Evolutionary conservation across 2,329 filamentous ascomycete genomes (phyloP).

Genomic region (Lizonia empirigonia): DNA sequence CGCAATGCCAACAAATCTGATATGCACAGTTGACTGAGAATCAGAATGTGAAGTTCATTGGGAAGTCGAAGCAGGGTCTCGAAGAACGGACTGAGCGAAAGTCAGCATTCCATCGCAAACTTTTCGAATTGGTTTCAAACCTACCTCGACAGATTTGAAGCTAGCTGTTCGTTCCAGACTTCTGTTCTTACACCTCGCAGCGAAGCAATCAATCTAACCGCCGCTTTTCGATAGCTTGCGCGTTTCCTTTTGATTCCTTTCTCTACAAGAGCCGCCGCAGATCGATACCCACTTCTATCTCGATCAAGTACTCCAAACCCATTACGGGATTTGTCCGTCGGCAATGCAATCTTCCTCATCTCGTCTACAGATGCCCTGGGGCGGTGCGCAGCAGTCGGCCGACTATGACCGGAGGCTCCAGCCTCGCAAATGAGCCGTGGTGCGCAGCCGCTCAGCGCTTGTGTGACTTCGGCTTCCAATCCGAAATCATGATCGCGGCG

Average conservation of each 20-base stretch:
- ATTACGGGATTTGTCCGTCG: conserved; percentile 36
- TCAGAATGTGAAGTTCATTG: conserved; percentile 43
- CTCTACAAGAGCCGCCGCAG: conserved; percentile 19
- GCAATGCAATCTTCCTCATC: conserved; percentile 19
- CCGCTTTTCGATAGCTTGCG: conserved; percentile 40
- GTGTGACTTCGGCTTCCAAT: conserved; percentile 8
- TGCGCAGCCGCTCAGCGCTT: conserved; percentile 19
- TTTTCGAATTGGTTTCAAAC: not conserved
- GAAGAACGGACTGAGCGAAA: conserved; percentile 34
- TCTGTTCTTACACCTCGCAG: conserved; percentile 37
- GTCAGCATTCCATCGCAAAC: conserved; percentile 6
- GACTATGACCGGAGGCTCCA: conserved; percentile 11
- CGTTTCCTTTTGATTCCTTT: conserved; percentile 34
- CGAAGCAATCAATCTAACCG: conserved; percentile 42
- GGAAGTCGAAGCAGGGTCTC: conserved; percentile 42
- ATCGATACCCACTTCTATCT: conserved; percentile 21
- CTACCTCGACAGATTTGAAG: conserved; percentile 34
- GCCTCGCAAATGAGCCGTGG: conserved; percentile 1
- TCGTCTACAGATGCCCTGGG: conserved; percentile 2
- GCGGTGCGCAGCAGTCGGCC: conserved; percentile 14
- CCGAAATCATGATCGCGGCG: conserved; percentile 13
- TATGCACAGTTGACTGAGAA: conserved; percentile 43
- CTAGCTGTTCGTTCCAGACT: conserved; percentile 25
- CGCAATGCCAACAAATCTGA: conserved; percentile 43
- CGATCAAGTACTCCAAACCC: conserved; percentile 26